Percentiles rank a stretch among this genome's conserved stretches.
Conservation (phyloP, 1,139 yeast species). For the Lodderomyces jiufengensis region DNA sequence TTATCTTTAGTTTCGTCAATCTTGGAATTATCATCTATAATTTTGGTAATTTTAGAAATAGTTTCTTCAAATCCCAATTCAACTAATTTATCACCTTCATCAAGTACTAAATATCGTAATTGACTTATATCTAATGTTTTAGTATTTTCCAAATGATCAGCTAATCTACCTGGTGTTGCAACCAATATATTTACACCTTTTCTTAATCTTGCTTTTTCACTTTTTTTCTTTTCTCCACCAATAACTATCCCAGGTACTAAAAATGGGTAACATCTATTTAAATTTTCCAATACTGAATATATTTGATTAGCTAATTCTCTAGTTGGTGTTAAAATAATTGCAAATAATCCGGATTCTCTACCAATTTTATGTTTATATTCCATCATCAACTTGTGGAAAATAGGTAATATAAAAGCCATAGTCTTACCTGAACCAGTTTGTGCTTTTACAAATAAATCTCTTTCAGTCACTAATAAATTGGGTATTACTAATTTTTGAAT, state of each 20-base stretch:
- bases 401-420: conserved; percentile 77
- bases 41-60: conserved; percentile 66
- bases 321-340: conserved; percentile 84
- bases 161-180: conserved; percentile 89
- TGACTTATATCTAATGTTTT: conserved; percentile 62
- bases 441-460: conserved; percentile 83
- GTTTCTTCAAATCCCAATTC: conserved; percentile 96
- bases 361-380: conserved; percentile 44
- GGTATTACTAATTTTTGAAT: conserved; percentile 88
- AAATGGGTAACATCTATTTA: conserved; percentile 71
- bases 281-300: conserved; percentile 68
- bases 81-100: conserved; percentile 94
- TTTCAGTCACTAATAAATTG: conserved; percentile 46
- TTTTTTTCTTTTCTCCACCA: conserved; percentile 92
- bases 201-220: conserved; percentile 85
- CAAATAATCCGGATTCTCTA: conserved; percentile 84
- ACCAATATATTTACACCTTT: conserved; percentile 87
- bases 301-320: conserved; percentile 94
- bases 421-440: conserved; percentile 98
- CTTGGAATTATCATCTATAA: conserved; percentile 45
- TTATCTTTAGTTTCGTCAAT: conserved; percentile 35
- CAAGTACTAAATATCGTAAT: conserved; percentile 79
- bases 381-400: conserved; percentile 65
- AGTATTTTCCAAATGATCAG: conserved; percentile 91
- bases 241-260: conserved; percentile 90